Conservation (phyloP, 148 eudicot species). For the Heliosperma pusillum region DNA sequence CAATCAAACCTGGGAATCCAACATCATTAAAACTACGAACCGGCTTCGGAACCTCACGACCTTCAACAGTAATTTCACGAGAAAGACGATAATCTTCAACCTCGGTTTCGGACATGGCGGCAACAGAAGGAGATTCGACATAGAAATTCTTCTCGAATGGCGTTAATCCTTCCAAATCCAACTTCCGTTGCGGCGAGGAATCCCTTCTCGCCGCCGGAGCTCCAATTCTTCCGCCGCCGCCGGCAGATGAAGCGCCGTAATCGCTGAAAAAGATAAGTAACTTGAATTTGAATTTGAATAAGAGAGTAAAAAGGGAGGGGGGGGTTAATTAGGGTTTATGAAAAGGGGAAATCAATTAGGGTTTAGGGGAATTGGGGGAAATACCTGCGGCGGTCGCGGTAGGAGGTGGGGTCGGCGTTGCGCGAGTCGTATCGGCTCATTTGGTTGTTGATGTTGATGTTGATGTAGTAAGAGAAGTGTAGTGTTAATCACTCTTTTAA, state of each 20-base stretch:
- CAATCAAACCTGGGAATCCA: constrained; percentile 73
- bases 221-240: constrained; percentile 30
- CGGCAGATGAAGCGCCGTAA: constrained; percentile 25
- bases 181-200: constrained; percentile 54
- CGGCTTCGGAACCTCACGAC: constrained; percentile 87
- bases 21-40: constrained; percentile 64
- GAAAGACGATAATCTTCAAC: constrained; percentile 60
- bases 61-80: constrained; percentile 88
- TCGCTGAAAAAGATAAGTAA: constrained; percentile 14
- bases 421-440: constrained; percentile 98
- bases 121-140: constrained; percentile 55
- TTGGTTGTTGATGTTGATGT: background rate
- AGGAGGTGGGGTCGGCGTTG: constrained; percentile 75
- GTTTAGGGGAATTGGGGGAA: background rate
- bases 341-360: too few species aligned
- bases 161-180: constrained; percentile 82
- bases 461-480: background rate
- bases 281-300: background rate
- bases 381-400: constrained; percentile 94
- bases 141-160: constrained; percentile 95
- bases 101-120: constrained; percentile 71
- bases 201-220: constrained; percentile 42
- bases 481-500: background rate
- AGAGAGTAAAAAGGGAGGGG: background rate
- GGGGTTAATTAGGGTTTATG: background rate